Base-by-base conservation (phyloP, 1,284 basidiomycete genomes). In the Earliella scabrosa region DNA sequence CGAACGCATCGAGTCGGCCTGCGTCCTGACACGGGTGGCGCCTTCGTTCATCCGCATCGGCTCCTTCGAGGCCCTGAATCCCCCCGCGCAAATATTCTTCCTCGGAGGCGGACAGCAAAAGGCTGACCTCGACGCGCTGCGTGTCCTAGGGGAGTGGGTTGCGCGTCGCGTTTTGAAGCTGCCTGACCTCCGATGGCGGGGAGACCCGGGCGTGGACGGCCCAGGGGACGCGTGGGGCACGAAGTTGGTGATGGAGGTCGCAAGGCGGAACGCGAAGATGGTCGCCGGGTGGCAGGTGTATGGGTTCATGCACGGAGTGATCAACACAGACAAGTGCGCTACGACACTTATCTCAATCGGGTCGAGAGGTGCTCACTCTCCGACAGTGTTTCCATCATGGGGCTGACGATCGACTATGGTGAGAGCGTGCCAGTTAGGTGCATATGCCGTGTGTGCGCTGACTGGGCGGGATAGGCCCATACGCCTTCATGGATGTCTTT, bases 201-300 rank as follows among this genome's bases (percentile, higher is more conserved):
- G 61, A 8, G 65, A 63, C 4, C 45, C 43, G 9, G 56, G 46
- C 10, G 64, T 50, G 13, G 62, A 59, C 50, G 55, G 65, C 49
- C 76, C 77, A 50, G 84, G 80, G 21, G 77, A 80, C 52, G 78
- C 79, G 35, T 93, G 85, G 90, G 92, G 80, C 3, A 79, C 79
- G 68, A 80, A 82, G 45, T 77, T 97, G 44, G 82, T 97, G 2
- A 73, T 87, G 56, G 93, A 97, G 63, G 85, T 87, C 0, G 87
- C 93, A 14, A 82, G 79, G 67, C 77, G 93, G 65, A 98, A 97
- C 66, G 96, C 93, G 34, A 77, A 77, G 67, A 98, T 96, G 85
- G 92, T 95, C 0, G 97, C 93, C 2, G 87, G 81, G 2, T 98
- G 97, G 97, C 97, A 98, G 73, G 90, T 85, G 7, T 93, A 93